Evolutionary conservation across 164 flowering plant species (phyloP).

Genomic region (Litsea cubeba): DNA sequence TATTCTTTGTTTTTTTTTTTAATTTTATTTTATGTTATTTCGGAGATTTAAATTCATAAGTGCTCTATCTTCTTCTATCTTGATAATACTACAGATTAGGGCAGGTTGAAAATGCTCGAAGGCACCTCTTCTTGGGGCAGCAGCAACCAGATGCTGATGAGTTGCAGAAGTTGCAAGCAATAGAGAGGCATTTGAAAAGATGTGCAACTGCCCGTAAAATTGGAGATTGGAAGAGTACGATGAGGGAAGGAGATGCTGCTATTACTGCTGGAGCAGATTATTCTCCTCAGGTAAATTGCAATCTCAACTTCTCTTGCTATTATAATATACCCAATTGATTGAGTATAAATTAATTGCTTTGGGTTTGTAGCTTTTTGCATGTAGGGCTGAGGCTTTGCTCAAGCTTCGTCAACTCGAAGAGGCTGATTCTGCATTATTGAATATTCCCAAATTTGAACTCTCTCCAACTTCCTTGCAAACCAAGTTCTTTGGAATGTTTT

Average conservation of each 20-base stretch:
- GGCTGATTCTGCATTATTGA: constrained; percentile 44
- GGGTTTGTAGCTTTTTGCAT: constrained; percentile 62
- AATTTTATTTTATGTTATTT: neutral
- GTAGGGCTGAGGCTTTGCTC: constrained; percentile 76
- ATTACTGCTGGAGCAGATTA: constrained; percentile 74
- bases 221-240: constrained; percentile 71
- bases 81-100: constrained; percentile 56
- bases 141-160: constrained; percentile 46
- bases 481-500: constrained; percentile 55
- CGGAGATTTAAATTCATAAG: neutral
- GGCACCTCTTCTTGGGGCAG: constrained; percentile 50
- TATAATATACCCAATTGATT: neutral
- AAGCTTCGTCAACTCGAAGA: constrained; percentile 75
- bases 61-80: neutral
- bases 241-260: constrained; percentile 79
- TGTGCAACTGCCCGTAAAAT: constrained; percentile 58
- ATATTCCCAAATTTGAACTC: constrained; percentile 35
- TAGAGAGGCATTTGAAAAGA: constrained; percentile 61
- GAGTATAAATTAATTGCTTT: neutral
- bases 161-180: constrained; percentile 46
- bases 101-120: constrained; percentile 60
- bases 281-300: constrained; percentile 62
- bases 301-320: neutral
- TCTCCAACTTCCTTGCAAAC: constrained; percentile 29
- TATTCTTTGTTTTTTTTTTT: too few species aligned